Base-by-base conservation (phyloP, 768 basidiomycete genomes). In the Kondoa subrosea region DNA sequence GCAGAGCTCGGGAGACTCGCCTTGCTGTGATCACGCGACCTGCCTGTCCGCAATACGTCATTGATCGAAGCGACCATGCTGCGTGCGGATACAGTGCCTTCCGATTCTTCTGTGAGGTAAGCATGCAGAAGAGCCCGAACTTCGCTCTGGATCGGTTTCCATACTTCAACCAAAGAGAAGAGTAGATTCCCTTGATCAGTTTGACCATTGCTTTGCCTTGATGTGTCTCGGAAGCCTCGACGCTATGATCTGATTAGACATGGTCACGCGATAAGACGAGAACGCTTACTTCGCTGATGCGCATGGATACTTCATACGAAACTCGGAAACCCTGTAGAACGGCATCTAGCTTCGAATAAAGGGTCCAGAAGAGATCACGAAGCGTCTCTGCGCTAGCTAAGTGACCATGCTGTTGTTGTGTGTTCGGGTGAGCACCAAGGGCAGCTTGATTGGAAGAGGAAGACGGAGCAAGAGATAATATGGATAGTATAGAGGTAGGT, bases 331-430 rank as follows among this genome's bases (percentile, higher is more conserved):
- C 89, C 76, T 99, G 92, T 16, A 87, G 82, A 25, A 97, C 88
- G 32, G 95, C 95, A 74, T 91, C 87, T 60, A 99, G 74, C 77
- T 99, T 97, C 17, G 91, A 95, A 76, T 90, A 99, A 17, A 93
- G 75, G 1, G 93, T 95, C 93, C 93, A 97, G 77, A 97, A 97
- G 34, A 99, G 81, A 76, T 97, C 95, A 69, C 80, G 82, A 66
- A 99, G 76, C 16, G 87, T 87, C 74, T 93, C 91, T 69, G 89
- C 88, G 14, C 25, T 25, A 14, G 30, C 30, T 8, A 25, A 27
- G 14, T 25, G 58, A 59, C 14, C 58, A 14, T 59, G 58, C 58
- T 25, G 21, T 27, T 59, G 58, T 27, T 12, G 14, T 59, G 25
- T 25, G 58, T 15, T 59, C 21, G 30, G 58, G 3, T 31, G 14